Evolutionary conservation across 148 eudicot species (phyloP).

Genomic region (Limonium bicolor): DNA sequence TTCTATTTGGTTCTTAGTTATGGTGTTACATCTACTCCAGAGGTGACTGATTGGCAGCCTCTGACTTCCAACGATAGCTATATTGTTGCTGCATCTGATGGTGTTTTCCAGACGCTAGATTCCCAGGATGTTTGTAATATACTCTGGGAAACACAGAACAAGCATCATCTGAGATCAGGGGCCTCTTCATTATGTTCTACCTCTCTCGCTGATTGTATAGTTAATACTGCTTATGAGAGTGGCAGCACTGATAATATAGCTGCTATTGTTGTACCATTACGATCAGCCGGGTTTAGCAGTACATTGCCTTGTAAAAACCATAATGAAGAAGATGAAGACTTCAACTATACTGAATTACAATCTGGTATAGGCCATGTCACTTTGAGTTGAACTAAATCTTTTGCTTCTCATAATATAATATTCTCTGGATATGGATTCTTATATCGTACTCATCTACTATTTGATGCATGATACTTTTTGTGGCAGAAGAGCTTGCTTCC

Average conservation of each 20-base stretch:
- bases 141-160: slow-evolving; percentile 50
- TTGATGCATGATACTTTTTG: no score
- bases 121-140: slow-evolving; percentile 84
- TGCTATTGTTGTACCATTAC: slow-evolving; percentile 65
- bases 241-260: slow-evolving; percentile 88
- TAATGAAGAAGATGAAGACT: no score
- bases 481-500: slow-evolving; percentile 18
- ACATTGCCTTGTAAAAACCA: slow-evolving; percentile 10
- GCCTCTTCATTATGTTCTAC: slow-evolving; percentile 36
- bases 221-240: slow-evolving; percentile 51
- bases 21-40: slow-evolving; percentile 87
- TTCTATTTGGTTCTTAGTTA: slow-evolving; percentile 30
- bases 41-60: slow-evolving; percentile 93
- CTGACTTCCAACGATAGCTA: slow-evolving; percentile 69
- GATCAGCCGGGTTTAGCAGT: slow-evolving; percentile 17
- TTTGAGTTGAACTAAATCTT: no score
- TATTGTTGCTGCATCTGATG: slow-evolving; percentile 89
- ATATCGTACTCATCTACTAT: no score
- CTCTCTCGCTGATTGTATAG: slow-evolving; percentile 73
- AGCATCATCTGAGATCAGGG: slow-evolving; percentile 24
- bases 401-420: no score
- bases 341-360: no score
- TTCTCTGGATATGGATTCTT: no score
- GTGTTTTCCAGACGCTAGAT: slow-evolving; percentile 71
- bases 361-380: no score